Evolutionary conservation across 2,329 filamentous ascomycete species (phyloP).

Genomic region (Neopestalotiopsis sp.): DNA sequence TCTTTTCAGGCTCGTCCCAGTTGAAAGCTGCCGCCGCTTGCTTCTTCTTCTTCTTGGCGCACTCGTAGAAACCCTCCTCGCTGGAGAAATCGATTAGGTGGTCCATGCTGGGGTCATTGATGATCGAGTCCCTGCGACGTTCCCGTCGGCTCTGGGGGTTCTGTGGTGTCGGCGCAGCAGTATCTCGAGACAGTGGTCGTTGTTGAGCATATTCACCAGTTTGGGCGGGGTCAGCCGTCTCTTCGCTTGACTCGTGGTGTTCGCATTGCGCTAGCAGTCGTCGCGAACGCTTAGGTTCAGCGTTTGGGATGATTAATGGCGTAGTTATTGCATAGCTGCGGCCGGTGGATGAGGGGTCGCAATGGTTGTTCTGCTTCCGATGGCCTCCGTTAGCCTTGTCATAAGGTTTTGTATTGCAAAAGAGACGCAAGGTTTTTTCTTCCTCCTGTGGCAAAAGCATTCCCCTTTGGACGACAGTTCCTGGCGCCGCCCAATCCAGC

Average conservation of each 20-base stretch:
- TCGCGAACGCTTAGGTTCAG: slow-evolving; percentile 44
- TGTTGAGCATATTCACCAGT: slow-evolving; percentile 31
- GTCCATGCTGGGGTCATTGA: slow-evolving; percentile 51
- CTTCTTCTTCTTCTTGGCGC: slow-evolving; percentile 55
- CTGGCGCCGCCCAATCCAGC: neutral
- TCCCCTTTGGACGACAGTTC: neutral
- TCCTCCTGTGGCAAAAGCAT: neutral
- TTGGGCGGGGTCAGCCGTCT: slow-evolving; percentile 26
- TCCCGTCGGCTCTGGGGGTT: slow-evolving; percentile 30
- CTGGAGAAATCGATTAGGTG: slow-evolving; percentile 63
- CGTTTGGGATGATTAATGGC: slow-evolving; percentile 37
- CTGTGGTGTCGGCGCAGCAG: slow-evolving; percentile 31
- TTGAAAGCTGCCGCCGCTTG: slow-evolving; percentile 25
- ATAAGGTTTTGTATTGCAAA: slow-evolving; percentile 22
- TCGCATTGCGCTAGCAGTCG: slow-evolving; percentile 26
- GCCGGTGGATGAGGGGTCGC: slow-evolving; percentile 21
- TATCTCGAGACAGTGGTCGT: slow-evolving; percentile 33
- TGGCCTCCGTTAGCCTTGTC: slow-evolving; percentile 25
- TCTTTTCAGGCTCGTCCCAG: slow-evolving; percentile 38
- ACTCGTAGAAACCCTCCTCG: slow-evolving; percentile 59
- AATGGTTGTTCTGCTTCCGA: slow-evolving; percentile 26
- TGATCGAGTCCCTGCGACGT: slow-evolving; percentile 39
- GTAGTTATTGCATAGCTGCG: slow-evolving; percentile 23
- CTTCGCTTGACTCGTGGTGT: slow-evolving; percentile 25
- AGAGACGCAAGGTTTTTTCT: slow-evolving; percentile 6